Conservation (phyloP, 2,329 filamentous ascomycete genomes). For the Clathrospora elynae region DNA sequence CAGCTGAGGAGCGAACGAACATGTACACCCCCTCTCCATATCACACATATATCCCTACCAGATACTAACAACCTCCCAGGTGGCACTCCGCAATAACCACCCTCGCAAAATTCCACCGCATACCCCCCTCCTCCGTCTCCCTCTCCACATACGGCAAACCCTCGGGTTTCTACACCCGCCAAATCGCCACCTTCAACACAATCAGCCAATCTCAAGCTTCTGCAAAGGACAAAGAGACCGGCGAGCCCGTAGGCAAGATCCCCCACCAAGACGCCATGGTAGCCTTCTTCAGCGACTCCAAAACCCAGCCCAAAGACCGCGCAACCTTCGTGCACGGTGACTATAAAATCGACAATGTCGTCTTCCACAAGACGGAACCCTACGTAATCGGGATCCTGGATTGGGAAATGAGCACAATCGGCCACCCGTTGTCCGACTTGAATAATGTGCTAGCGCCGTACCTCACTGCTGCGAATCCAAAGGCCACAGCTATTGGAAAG, state of each 20-base stretch:
- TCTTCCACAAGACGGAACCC: slow-evolving; percentile 85
- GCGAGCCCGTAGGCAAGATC: slow-evolving; percentile 76
- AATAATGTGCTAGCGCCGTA: slow-evolving; percentile 70
- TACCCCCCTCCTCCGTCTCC: slow-evolving; percentile 69
- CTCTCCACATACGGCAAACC: slow-evolving; percentile 75
- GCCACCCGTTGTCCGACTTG: slow-evolving; percentile 91
- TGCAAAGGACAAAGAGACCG: slow-evolving; percentile 76
- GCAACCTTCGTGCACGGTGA: slow-evolving; percentile 88
- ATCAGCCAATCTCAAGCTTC: slow-evolving; percentile 79
- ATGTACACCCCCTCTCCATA: slow-evolving; percentile 57
- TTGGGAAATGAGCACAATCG: slow-evolving; percentile 93
- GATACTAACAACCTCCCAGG: slow-evolving; percentile 48
- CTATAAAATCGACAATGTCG: slow-evolving; percentile 75
- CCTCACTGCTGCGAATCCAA: slow-evolving; percentile 48
- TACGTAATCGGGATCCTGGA: slow-evolving; percentile 91
- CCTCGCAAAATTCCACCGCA: slow-evolving; percentile 81
- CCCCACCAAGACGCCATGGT: slow-evolving; percentile 83
- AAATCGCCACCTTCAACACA: slow-evolving; percentile 79
- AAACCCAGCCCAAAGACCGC: slow-evolving; percentile 75
- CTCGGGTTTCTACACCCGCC: slow-evolving; percentile 80
- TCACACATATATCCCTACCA: neutral
- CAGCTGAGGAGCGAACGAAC: slow-evolving; percentile 68
- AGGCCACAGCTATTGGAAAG: slow-evolving; percentile 48
- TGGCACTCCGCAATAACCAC: slow-evolving; percentile 85
- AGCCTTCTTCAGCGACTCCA: slow-evolving; percentile 72